Conservation (phyloP, 1,139 yeast species). For the Tardiomyces depauwii region DNA sequence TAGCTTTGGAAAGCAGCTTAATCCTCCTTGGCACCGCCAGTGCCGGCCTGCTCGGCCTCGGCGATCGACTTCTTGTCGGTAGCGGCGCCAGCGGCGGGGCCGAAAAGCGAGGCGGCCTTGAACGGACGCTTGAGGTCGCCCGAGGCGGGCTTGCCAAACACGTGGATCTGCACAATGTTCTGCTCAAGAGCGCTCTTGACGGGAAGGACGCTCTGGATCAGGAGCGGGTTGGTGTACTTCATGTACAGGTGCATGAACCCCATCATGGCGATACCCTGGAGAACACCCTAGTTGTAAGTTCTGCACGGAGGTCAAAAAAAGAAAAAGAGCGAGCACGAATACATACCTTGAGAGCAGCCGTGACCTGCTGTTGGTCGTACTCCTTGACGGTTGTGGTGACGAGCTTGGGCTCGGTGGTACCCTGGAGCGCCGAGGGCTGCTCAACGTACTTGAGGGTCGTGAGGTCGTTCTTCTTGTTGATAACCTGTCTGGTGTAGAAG, state of each 20-base stretch:
- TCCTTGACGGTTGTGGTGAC: constrained; percentile 87
- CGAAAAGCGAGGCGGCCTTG: constrained; percentile 75
- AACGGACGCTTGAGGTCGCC: constrained; percentile 98
- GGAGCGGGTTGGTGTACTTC: constrained; percentile 95
- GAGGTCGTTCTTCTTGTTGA: constrained; percentile 67
- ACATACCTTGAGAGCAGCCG: constrained; percentile 39
- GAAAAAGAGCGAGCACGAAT: neutral
- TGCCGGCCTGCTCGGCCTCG: constrained; percentile 74
- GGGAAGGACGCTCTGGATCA: constrained; percentile 89
- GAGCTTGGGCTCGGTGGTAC: constrained; percentile 62
- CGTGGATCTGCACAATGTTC: constrained; percentile 84
- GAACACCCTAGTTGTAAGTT: constrained; percentile 44
- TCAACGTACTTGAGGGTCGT: constrained; percentile 87
- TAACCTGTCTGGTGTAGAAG: constrained; percentile 48
- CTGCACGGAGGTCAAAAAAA: neutral
- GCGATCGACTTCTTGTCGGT: constrained; percentile 81
- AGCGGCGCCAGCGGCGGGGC: constrained; percentile 51
- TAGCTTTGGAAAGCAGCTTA: constrained; percentile 26
- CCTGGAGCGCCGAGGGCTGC: constrained; percentile 73
- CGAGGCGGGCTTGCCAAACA: constrained; percentile 70
- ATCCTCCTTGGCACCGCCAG: constrained; percentile 88
- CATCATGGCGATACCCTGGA: constrained; percentile 94
- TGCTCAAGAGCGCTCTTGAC: constrained; percentile 84
- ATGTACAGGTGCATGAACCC: constrained; percentile 96
- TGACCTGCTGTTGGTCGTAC: constrained; percentile 83